Base-by-base conservation (phyloP, 1,284 basidiomycete genomes). In the Pisolithus thermaeus region DNA sequence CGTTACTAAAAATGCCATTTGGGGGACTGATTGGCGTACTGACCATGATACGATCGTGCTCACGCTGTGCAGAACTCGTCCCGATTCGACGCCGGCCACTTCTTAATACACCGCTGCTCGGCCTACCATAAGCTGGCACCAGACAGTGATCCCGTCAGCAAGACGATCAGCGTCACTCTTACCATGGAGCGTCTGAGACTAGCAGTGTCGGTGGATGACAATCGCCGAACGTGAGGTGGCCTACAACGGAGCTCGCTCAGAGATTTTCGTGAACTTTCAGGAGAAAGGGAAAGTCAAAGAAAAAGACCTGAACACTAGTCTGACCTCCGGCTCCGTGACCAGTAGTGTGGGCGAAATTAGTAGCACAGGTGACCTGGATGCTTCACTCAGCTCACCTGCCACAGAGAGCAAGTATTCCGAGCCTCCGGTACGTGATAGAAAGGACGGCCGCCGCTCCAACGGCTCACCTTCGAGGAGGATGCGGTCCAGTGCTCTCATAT, bases 61-160 rank as follows among this genome's bases (percentile, higher is more conserved):
- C 38, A 50, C 18, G 16, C 53, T 56, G 28, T 9, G 5, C 59
- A 88, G 85, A 66, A 55, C 72, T 47, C 78, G 81, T 56, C 73
- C 84, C 50, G 83, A 88, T 55, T 64, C 89, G 50, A 72, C 72
- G 4, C 82, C 89, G 28, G 68, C 80, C 6, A 87, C 84, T 25
- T 80, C 87, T 38, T 92, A 91, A 81, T 91, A 12, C 87, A 91
- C 67, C 82, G 89, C 59, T 91, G 89, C 62, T 85, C 86, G 9
- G 76, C 82, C 2, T 90, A 87, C 66, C 89, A 91, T 69, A 84
- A 72, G 61, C 73, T 90, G 5, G 58, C 70, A 0, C 83, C 83
- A 8, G 89, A 91, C 60, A 76, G 68, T 40, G 88, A 91, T 63
- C 62, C 76, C n/a, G 52, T 68, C 42, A 79, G 74, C 53, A 90